phyloP scores from a whole-genome alignment of 805 yeast species.

The Scheffersomyces coipomensis region DNA sequence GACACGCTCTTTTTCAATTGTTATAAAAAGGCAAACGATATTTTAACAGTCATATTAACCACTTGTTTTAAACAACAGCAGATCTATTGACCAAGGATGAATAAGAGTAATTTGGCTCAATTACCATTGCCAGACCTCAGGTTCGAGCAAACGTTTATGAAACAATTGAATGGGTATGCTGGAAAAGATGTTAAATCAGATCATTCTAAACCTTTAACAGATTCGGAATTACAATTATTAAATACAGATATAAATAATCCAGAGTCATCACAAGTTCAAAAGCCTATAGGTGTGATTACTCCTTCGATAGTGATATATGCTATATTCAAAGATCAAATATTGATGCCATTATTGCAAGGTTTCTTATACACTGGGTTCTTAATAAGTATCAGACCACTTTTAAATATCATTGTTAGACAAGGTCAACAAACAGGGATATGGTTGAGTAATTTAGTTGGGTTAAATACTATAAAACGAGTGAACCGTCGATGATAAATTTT shows the following conservation, averaged over 20 bases:
- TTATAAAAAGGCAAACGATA: too few species aligned
- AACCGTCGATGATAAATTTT: background rate
- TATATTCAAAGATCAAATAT: slow-evolving; percentile 47
- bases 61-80: too few species aligned
- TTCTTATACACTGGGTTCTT: slow-evolving; percentile 43
- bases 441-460: slow-evolving; percentile 19
- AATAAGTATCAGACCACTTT: slow-evolving; percentile 35
- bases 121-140: slow-evolving; percentile 58
- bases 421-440: slow-evolving; percentile 29
- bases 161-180: slow-evolving; percentile 29
- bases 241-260: slow-evolving; percentile 14
- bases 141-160: slow-evolving; percentile 60
- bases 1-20: too few species aligned
- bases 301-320: slow-evolving; percentile 48
- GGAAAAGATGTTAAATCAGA: slow-evolving; percentile 6
- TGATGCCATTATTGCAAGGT: slow-evolving; percentile 57
- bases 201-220: slow-evolving; percentile 9
- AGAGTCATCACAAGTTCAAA: slow-evolving; percentile 6
- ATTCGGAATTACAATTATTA: slow-evolving; percentile 15
- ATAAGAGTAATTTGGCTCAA: background rate
- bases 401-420: slow-evolving; percentile 18
- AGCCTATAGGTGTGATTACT: slow-evolving; percentile 39
- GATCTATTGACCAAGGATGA: too few species aligned
- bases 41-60: too few species aligned
- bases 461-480: slow-evolving; percentile 7